phyloP scores from a whole-genome alignment of 805 yeast genomes.

The Kuraishia piskuri region DNA sequence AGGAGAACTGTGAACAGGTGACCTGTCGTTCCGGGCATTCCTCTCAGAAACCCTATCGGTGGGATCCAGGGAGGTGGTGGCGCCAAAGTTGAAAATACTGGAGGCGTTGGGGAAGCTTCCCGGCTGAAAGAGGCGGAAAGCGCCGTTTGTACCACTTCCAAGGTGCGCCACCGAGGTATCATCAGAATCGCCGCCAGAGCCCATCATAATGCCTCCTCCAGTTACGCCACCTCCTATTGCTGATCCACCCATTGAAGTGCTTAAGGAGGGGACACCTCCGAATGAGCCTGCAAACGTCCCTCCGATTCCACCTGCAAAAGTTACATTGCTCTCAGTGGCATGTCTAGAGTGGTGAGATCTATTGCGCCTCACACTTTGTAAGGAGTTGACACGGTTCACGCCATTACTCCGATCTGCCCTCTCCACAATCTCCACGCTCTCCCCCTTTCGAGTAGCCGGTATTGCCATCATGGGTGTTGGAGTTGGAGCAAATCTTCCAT shows the following conservation, averaged over 20 bases:
- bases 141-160: neutral
- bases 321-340: neutral
- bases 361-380: neutral
- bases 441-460: constrained; percentile 75
- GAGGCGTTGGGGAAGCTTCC: neutral
- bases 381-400: neutral
- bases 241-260: neutral
- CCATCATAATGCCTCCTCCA: neutral
- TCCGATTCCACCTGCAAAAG: neutral
- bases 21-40: neutral
- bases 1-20: neutral
- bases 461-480: constrained; percentile 72
- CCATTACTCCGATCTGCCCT: constrained; percentile 10
- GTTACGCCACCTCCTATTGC: neutral
- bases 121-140: neutral
- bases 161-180: neutral
- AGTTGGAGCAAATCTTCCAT: constrained; percentile 28
- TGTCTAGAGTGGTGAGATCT: neutral
- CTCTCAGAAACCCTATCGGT: neutral
- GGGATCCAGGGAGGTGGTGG: neutral
- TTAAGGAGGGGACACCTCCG: neutral
- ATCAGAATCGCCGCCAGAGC: neutral
- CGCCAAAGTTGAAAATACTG: neutral
- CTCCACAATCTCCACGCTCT: constrained; percentile 62
- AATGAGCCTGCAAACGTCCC: neutral